These are phyloP conservation scores for Podospora appendiculata DNA, from an alignment of 495 filamentous ascomycete species.

Conservation along the genomic window DNA sequence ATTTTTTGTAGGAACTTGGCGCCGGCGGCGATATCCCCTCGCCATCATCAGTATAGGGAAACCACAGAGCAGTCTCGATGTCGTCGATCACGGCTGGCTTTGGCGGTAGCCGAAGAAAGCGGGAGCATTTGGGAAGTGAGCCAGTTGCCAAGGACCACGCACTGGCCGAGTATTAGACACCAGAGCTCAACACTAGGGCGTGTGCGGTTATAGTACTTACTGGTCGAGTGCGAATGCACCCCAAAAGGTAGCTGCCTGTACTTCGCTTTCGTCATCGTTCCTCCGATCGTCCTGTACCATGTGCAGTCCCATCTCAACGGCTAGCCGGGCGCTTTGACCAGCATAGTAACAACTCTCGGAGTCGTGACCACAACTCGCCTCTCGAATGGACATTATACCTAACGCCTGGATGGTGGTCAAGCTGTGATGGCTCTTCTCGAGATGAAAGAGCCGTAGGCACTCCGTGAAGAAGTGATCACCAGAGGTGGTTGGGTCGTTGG, in stretches of 20 bases:
- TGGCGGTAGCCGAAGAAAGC: slow-evolving; percentile 44
- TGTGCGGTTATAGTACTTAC: slow-evolving; percentile 30
- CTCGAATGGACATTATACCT: slow-evolving; percentile 63
- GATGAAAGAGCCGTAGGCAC: slow-evolving; percentile 50
- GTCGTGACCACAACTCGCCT: slow-evolving; percentile 55
- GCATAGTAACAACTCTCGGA: slow-evolving; percentile 62
- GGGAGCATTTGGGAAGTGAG: slow-evolving; percentile 54
- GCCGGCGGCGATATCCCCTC: slow-evolving; percentile 11
- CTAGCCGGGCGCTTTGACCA: slow-evolving; percentile 57
- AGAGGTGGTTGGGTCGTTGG: slow-evolving; percentile 52
- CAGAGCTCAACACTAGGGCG: slow-evolving; percentile 1
- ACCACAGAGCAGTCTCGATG: slow-evolving; percentile 47
- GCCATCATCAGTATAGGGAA: slow-evolving; percentile 53
- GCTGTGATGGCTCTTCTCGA: slow-evolving; percentile 48
- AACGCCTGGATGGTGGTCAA: slow-evolving; percentile 75
- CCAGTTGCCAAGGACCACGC: slow-evolving; percentile 59
- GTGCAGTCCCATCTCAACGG: slow-evolving; percentile 60
- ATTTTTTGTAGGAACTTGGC: slow-evolving; percentile 3
- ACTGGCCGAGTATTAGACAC: slow-evolving; percentile 30
- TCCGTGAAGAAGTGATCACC: slow-evolving; percentile 70
- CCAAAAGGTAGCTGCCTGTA: slow-evolving; percentile 65
- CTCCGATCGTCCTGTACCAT: slow-evolving; percentile 31
- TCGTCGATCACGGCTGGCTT: slow-evolving; percentile 50
- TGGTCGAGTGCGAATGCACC: slow-evolving; percentile 63
- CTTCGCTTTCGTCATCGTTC: slow-evolving; percentile 48